phyloP scores from a whole-genome alignment of 192 early-diverging fungal species.

The Gonapodya sp. region DNA sequence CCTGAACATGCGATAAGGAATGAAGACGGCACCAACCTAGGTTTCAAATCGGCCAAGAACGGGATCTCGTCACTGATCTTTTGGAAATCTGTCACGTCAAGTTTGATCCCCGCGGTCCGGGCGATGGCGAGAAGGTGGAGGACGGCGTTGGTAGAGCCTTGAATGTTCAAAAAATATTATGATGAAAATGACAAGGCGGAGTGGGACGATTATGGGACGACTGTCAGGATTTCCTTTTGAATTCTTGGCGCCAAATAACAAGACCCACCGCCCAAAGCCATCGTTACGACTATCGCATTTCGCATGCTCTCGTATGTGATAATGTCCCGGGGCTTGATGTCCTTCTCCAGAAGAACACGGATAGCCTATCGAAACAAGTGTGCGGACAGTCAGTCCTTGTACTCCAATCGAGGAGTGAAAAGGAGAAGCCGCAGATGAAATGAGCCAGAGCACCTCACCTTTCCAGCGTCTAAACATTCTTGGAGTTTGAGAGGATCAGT shows the following conservation, averaged over 20 bases:
- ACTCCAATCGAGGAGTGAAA: too few relatives aligned
- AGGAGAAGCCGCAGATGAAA: too few relatives aligned
- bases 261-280: constrained; percentile 73
- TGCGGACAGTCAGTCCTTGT: too few relatives aligned
- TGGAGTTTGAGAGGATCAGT: constrained; percentile 73
- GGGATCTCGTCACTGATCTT: constrained; percentile 77
- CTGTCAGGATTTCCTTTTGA: not conserved
- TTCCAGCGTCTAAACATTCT: constrained; percentile 79
- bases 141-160: constrained; percentile 93
- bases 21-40: constrained; percentile 32
- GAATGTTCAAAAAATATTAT: not conserved
- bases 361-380: too few relatives aligned
- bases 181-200: not conserved
- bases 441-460: too few relatives aligned
- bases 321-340: constrained; percentile 92
- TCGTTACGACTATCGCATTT: constrained; percentile 90
- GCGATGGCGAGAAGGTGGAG: constrained; percentile 91
- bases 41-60: constrained; percentile 96
- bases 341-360: constrained; percentile 76
- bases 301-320: constrained; percentile 92
- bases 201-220: not conserved
- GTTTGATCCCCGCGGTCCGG: constrained; percentile 64
- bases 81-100: constrained; percentile 95
- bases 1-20: constrained; percentile 11
- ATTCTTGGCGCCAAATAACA: constrained; percentile 10